Evolutionary conservation across 2,329 filamentous ascomycete genomes (phyloP).

Genomic region (Aspergillus ochraceoroseus): DNA sequence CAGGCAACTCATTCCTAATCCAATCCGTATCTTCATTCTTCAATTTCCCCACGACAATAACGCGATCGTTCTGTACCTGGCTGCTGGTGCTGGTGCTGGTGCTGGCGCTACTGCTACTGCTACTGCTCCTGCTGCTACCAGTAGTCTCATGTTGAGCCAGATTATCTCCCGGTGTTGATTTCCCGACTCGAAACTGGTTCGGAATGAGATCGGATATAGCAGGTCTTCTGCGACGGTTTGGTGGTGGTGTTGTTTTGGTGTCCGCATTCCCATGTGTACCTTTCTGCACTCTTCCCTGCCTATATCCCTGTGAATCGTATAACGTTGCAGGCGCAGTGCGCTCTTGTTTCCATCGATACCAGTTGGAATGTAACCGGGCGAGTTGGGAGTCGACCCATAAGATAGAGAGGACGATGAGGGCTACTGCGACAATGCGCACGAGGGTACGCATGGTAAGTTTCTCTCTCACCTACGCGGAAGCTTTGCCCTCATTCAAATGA

Average conservation of each 20-base stretch:
- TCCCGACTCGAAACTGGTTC: slow-evolving; percentile 1
- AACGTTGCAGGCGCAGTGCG: background rate
- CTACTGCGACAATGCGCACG: background rate
- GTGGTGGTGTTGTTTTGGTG: background rate
- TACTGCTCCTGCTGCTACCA: too few relatives aligned
- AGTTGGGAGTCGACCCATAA: background rate
- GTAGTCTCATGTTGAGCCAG: too few relatives aligned
- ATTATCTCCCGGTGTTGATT: too few relatives aligned
- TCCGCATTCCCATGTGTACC: too few relatives aligned
- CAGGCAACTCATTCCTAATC: background rate
- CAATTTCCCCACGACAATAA: background rate
- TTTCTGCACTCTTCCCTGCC: too few relatives aligned
- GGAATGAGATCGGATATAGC: background rate
- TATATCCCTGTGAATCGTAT: background rate
- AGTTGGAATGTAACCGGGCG: background rate
- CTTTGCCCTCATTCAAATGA: too few relatives aligned
- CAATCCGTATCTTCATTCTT: background rate
- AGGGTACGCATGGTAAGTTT: background rate
- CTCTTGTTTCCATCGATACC: background rate
- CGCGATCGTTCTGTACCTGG: background rate
- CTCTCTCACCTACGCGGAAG: too few relatives aligned
- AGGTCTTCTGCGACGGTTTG: background rate
- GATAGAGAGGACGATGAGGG: background rate
- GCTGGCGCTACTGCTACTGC: too few relatives aligned
- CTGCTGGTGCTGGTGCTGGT: too few relatives aligned